Evolutionary conservation across 1,284 basidiomycete species (phyloP).

Genomic region (Naganishia sp.): DNA sequence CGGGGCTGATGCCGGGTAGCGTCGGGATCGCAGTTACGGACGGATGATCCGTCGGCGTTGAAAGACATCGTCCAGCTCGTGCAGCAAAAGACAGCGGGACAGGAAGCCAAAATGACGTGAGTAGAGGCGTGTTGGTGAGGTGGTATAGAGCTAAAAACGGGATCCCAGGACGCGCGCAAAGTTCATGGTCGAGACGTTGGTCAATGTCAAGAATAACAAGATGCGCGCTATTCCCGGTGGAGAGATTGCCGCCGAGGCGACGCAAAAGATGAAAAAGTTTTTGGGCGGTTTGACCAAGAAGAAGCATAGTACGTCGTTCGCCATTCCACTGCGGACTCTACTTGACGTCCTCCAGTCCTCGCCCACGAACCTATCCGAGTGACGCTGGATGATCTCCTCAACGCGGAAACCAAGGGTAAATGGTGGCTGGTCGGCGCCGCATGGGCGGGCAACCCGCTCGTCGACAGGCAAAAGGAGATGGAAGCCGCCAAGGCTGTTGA

Average conservation of each 20-base stretch:
- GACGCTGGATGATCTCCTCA: slow-evolving; percentile 77
- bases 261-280: slow-evolving; percentile 82
- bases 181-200: slow-evolving; percentile 91
- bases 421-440: slow-evolving; percentile 99
- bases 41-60: slow-evolving; percentile 60
- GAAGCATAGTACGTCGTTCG: slow-evolving; percentile 61
- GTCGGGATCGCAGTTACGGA: slow-evolving; percentile 81
- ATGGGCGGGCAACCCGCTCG: slow-evolving; percentile 88
- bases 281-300: slow-evolving; percentile 73
- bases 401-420: slow-evolving; percentile 84
- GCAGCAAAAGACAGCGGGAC: slow-evolving; percentile 67
- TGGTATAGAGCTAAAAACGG: neutral
- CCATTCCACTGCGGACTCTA: too few species aligned
- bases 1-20: slow-evolving; percentile 55
- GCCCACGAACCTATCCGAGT: slow-evolving; percentile 81
- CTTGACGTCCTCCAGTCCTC: slow-evolving; percentile 59
- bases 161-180: slow-evolving; percentile 57
- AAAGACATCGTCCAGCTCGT: slow-evolving; percentile 64
- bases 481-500: slow-evolving; percentile 51
- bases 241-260: slow-evolving; percentile 66
- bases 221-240: slow-evolving; percentile 64
- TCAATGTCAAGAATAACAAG: slow-evolving; percentile 88
- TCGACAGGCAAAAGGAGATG: slow-evolving; percentile 58
- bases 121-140: slow-evolving; percentile 25
- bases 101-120: slow-evolving; percentile 65